Base-by-base conservation (phyloP, 129 eudicot genomes). In the Mikania micrantha region DNA sequence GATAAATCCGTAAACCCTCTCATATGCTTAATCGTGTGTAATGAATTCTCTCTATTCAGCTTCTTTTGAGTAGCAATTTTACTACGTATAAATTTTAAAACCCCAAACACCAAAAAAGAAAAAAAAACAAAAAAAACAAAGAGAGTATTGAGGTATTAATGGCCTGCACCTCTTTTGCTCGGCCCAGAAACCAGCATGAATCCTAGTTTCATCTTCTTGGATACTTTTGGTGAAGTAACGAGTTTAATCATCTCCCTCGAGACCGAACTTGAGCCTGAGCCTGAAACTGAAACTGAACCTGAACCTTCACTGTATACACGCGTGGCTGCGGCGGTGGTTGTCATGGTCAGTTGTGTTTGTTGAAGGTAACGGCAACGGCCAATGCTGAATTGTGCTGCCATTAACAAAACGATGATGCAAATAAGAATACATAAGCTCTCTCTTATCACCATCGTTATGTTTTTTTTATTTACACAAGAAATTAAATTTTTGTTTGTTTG, bases 111-210 rank as follows among this genome's bases (percentile, higher is more conserved):
- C 2, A 11, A 0, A 34, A 15, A 1, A 24, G 9, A 44, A 3
- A 35, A 0, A 63, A 63, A 24, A 9, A 10, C 10, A 0, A 6
- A 32, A 16, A 1, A 34, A 17, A 9, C 8, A 40, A 9, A 21
- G 12, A 11, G n/a, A 62, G 22, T 9, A 11, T 10, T n/a, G 52
- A 40, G 7, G 25, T 24, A 22, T 25, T 47, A 66, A 47, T 66
- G 71, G 59, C 71, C 71, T 29, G 71, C 22, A 29, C 71, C 71
- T 44, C 71, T 66, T 66, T 66, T 66, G 71, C 71, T 45, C 29
- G 71, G 71, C 4, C 71, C 71, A 3, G 71, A 66, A 47, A 9
- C 27, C 58, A 66, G 16, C 11, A 4, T 45, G 39, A 27, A 66
- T 66, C 58, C 42, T 0, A 25, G 29, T 29, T 44, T 59, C 71